Evolutionary conservation across 2,329 filamentous ascomycete species (phyloP), one percentile per base, ranked within the genome.

Genomic region (Leptodontidium sp.): DNA sequence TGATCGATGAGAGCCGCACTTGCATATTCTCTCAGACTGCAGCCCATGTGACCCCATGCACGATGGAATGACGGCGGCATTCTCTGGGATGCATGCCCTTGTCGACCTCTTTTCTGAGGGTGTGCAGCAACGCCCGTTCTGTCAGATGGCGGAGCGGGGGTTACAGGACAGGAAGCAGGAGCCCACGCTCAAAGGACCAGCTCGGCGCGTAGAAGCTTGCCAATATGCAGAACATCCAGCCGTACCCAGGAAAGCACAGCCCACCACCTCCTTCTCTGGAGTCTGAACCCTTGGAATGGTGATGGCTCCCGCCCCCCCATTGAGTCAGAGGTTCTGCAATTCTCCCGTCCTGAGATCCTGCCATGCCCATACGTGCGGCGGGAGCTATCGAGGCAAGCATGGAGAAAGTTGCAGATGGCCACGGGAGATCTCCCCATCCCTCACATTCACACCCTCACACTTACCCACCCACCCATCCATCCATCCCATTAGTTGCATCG

Each of bases 191-290:
- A 61, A 21, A 21, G 17, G 49, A 40, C 47, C 57, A 62, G 65
- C 55, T 68, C 69, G 64, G 69, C 69, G 69, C 61, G 67, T 69
- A 69, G 55, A 66, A 58, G 64, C 59, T 47, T 59, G 52, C 43
- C 35, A 40, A 61, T 68, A 70, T 68, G 69, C 67, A 69, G 65
- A 71, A 69, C 67, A 71, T 57, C 59, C 67, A 53, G 47, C 52
- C 63, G 67, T 50, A 62, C 32, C 38, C 21, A 26, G 2, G 40
- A 17, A 17, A 53, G 49, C 21, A 57, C 38, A n/a, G 62, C 47
- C 64, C 38, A 55, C 64, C 55, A 52, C 62, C 52, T 47, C 12
- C 45, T 38, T 45, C 24, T 21, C 21, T 21, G 21, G 21, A 21
- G 21, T 32, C 53, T 61, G 43, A 59, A 61, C 43, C 64, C 43